Evolutionary conservation across 2,329 filamentous ascomycete genomes (phyloP).

Genomic region (Aureobasidium sp.): DNA sequence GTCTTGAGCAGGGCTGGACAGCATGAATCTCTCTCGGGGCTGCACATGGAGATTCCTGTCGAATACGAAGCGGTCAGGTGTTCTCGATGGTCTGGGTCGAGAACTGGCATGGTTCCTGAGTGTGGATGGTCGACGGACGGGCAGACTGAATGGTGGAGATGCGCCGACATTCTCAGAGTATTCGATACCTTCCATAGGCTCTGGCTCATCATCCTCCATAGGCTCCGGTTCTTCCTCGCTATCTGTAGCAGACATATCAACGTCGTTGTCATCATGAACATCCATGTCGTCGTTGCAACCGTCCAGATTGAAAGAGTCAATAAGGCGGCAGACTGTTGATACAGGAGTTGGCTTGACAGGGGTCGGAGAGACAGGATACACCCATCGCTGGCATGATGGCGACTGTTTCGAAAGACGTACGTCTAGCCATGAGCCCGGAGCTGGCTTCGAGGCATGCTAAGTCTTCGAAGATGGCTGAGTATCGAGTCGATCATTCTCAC

Average conservation of each 20-base stretch:
- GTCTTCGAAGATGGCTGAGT: background rate
- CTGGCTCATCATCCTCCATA: background rate
- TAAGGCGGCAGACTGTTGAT: background rate
- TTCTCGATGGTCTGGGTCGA: slow-evolving; percentile 14
- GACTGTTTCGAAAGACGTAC: background rate
- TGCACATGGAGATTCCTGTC: slow-evolving; percentile 15
- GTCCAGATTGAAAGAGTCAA: background rate
- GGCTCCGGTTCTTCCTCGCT: background rate
- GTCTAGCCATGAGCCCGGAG: background rate
- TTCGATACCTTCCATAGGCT: slow-evolving; percentile 3
- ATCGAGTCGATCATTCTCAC: background rate
- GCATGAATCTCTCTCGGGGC: slow-evolving; percentile 3
- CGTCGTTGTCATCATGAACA: background rate
- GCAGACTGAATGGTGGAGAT: background rate
- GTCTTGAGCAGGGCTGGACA: background rate
- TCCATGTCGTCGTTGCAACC: slow-evolving; percentile 1
- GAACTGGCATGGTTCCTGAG: background rate
- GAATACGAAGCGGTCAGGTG: slow-evolving; percentile 52
- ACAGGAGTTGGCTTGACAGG: background rate
- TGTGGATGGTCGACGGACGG: slow-evolving; percentile 9
- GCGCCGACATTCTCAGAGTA: background rate
- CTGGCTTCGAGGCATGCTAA: background rate
- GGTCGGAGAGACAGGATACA: background rate
- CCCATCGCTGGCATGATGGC: background rate
- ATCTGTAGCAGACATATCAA: background rate